A percentile compares a stretch with the other conserved stretches of the same genome.
These are phyloP conservation scores for Marchantia paleacea DNA, from an alignment of 225 moss, liverwort and hornwort genomes.

Conservation along the genomic window DNA sequence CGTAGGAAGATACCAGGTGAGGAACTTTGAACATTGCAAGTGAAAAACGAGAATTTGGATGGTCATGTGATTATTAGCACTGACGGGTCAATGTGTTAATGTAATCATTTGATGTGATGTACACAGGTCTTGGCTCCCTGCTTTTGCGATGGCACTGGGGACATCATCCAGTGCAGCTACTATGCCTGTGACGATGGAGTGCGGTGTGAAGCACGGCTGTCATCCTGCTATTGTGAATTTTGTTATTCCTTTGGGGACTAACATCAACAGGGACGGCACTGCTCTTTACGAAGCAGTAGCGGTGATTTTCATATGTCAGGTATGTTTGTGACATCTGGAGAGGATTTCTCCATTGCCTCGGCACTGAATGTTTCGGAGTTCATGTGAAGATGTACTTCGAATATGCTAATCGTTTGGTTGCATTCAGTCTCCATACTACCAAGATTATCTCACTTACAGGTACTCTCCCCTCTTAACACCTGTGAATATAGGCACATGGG, in stretches of 20 bases:
- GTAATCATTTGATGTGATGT: too few species aligned
- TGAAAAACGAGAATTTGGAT: too few species aligned
- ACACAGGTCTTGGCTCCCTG: conserved; percentile 31
- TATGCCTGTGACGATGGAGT: conserved; percentile 37
- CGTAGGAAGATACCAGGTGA: too few species aligned
- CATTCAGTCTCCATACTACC: neutral
- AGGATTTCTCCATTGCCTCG: too few species aligned
- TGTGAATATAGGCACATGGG: conserved; percentile 15
- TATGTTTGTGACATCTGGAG: too few species aligned
- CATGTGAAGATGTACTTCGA: too few species aligned
- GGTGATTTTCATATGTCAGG: conserved; percentile 35
- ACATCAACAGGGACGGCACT: conserved; percentile 32
- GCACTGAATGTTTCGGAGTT: too few species aligned
- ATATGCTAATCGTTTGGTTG: neutral
- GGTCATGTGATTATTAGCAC: too few species aligned
- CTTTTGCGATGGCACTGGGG: conserved; percentile 30
- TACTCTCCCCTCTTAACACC: neutral
- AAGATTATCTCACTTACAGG: too few species aligned
- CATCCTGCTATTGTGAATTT: conserved; percentile 26
- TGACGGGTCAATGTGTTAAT: too few species aligned
- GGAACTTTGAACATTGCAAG: too few species aligned
- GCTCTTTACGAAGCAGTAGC: conserved; percentile 29
- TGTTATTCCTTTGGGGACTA: conserved; percentile 35
- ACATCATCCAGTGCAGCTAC: conserved; percentile 37
- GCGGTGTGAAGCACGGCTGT: conserved; percentile 25